Base-by-base conservation (phyloP, 768 basidiomycete genomes). In the Leccinum uliginosum region DNA sequence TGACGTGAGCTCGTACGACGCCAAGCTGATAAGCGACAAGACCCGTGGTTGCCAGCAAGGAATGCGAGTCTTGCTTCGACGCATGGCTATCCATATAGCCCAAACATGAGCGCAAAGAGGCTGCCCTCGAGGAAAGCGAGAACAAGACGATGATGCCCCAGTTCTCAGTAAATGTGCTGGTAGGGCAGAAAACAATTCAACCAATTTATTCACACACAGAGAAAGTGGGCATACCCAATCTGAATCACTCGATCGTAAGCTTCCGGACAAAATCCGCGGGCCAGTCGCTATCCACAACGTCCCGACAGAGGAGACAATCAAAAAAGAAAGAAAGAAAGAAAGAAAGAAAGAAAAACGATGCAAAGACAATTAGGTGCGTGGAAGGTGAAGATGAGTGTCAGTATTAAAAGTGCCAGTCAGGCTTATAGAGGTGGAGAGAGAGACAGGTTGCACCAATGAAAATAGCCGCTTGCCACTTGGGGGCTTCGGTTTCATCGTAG, bases 241-340 rank as follows among this genome's bases (percentile, higher is more conserved):
- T 93, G 62, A 94, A 95, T 90, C 90, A 93, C 62, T 95, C 93
- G 24, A 94, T 79, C 51, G 89, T 64, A 82, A 78, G 44, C 89
- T 74, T 2, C 87, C 88, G 67, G 90, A 92, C 53, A 84, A 66
- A 50, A 82, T 4, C 92, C 92, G 62, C 83, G 26, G 76, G 63
- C 10, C 70, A 24, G 67, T 72, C n/a, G 68, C 70, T 34, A 62
- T 48, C 90, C 92, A 95, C 3, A 95, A 77, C 46, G 79, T 65
- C 19, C 75, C 65, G 24, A 92, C 81, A n/a, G 80, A 72, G n/a
- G 80, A 76, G 5, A 87, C 79, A 17, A 69, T n/a, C n/a, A n/a
- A n/a, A n/a, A n/a, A n/a, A n/a, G n/a, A n/a, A n/a, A n/a, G n/a
- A n/a, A n/a, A n/a, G n/a, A n/a, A n/a, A n/a, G n/a, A 90, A 53